Evolutionary conservation across 2,329 filamentous ascomycete species (phyloP), one percentile per base, ranked within the genome.

Genomic region (Pseudopyricularia cyperi): DNA sequence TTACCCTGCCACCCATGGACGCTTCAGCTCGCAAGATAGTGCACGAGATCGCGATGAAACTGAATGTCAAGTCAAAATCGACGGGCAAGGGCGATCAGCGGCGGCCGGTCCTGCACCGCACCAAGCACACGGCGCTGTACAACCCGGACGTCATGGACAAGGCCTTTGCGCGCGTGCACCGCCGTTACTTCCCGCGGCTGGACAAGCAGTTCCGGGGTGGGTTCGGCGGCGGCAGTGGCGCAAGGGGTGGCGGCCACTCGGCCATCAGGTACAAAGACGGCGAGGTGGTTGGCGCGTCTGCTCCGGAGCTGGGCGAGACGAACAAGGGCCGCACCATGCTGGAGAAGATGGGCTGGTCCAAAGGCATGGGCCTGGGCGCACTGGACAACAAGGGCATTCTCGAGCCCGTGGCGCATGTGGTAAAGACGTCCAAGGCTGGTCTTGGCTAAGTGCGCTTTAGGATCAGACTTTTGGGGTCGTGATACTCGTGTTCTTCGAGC

Each of bases 331-430:
- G 89, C 50, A 80, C 82, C 3, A 87, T 98, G 81, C 69, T 98
- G 57, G 89, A 95, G 69, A 97, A 93, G 69, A 97, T 97, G 93
- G 93, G 93, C 3, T 98, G 93, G 90, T 86, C 79, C 55, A 84
- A 76, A 51, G 93, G 93, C 5, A 95, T 84, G 62, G 87, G 86
- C 1, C 75, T 98, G 1, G 93, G 93, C 51, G 80, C 87, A 11
- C 63, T 73, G 1, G 82, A 94, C 56, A 95, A 94, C 65, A 87
- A 93, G 66, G 93, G 93, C 32, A 93, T 95, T 51, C 68, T 95
- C 57, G 80, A 88, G 55, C 91, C 91, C 0, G 85, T 98, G 24
- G 76, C 82, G 26, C 90, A 95, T 57, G 80, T 93, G 26, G 85
- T 98, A 59, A 95, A 95, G 70, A 87, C 82, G 35, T 82, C 80